A percentile compares a stretch with the other conserved stretches of the same genome.
phyloP scores from a whole-genome alignment of 306 rosid genomes.

The Pyrus pyrifolia region DNA sequence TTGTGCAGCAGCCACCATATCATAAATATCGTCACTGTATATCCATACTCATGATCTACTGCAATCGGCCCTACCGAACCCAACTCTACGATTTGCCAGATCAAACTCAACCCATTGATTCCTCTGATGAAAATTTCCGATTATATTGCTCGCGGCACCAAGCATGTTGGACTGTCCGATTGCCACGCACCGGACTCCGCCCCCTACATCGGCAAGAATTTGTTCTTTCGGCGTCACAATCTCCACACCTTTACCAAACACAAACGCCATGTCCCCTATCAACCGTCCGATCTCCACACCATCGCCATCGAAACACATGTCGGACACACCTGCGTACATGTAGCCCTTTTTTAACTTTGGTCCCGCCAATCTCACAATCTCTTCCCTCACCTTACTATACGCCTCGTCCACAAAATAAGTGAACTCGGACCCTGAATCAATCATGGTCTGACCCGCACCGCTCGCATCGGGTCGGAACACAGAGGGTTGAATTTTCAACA shows the following conservation, averaged over 20 bases:
- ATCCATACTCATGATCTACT: conserved; percentile 30
- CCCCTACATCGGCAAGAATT: conserved; percentile 55
- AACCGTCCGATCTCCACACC: conserved; percentile 43
- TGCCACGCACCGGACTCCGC: conserved; percentile 68
- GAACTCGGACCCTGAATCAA: conserved; percentile 82
- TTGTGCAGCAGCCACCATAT: background rate
- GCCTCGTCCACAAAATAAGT: conserved; percentile 69
- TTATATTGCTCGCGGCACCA: conserved; percentile 68
- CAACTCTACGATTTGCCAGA: conserved; percentile 46
- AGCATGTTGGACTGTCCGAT: conserved; percentile 69
- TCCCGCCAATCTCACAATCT: conserved; percentile 49
- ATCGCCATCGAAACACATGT: conserved; percentile 61
- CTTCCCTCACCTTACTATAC: conserved; percentile 46
- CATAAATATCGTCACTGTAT: background rate
- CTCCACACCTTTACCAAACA: conserved; percentile 70
- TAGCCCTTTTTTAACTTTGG: conserved; percentile 51
- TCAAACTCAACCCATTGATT: conserved; percentile 88
- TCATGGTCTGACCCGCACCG: conserved; percentile 87
- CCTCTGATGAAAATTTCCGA: conserved; percentile 78
- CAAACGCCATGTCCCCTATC: conserved; percentile 59
- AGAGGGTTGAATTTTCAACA: conserved; percentile 27
- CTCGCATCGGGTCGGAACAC: conserved; percentile 51
- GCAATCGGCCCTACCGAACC: conserved; percentile 76
- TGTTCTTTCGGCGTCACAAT: conserved; percentile 42
- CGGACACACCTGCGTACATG: conserved; percentile 49